Conservation (phyloP, 208 protist species). For the Trichomonas vaginalis region DNA sequence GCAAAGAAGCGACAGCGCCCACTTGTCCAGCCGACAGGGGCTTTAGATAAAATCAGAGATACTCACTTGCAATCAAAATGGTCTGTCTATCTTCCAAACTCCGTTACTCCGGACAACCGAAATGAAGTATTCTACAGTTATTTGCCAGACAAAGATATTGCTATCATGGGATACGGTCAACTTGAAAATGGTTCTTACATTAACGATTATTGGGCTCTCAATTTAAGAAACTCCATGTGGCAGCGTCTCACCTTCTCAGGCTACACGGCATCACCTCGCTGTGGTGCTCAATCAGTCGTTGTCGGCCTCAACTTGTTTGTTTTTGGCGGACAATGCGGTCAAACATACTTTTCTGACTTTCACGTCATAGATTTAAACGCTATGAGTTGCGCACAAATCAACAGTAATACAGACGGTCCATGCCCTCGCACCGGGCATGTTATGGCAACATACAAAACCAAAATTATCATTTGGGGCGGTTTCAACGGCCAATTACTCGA, state of each 20-base stretch:
- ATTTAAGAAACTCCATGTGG: neutral
- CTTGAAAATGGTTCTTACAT: neutral
- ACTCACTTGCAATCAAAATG: neutral
- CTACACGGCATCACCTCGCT: neutral
- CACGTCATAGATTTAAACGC: neutral
- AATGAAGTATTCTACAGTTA: neutral
- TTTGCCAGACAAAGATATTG: neutral
- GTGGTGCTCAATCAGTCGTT: neutral
- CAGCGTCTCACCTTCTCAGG: neutral
- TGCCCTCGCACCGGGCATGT: neutral
- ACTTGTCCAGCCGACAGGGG: neutral
- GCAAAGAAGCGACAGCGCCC: neutral
- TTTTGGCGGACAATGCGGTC: neutral
- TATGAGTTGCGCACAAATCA: neutral
- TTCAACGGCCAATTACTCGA: neutral
- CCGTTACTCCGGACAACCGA: neutral
- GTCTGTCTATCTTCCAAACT: neutral
- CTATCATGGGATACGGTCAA: neutral
- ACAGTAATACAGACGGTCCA: neutral
- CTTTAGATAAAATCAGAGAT: neutral
- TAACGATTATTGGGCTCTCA: neutral
- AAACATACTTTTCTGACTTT: neutral
- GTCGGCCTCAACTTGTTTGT: neutral
- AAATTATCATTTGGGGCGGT: neutral
- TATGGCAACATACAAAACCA: neutral